Base-by-base conservation (phyloP, 192 early-diverging fungal species). In the Entophlyctis luteolus region DNA sequence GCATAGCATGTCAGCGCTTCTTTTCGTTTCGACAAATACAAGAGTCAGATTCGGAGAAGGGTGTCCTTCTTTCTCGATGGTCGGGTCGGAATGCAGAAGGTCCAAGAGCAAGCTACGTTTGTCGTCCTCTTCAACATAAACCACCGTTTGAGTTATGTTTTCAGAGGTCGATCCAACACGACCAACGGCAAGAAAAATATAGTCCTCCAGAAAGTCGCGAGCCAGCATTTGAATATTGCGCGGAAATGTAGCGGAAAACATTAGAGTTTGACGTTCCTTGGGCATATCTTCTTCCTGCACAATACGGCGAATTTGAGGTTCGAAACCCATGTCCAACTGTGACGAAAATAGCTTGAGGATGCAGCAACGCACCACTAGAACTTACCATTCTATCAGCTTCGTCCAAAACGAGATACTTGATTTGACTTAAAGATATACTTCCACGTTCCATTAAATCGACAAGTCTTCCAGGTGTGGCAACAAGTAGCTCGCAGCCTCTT, bases 201-300 rank as follows among this genome's bases (percentile, higher is more conserved):
- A 77, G 68, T 82, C 71, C 28, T 84, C 78, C 35, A 98, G 79
- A 81, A 98, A 96, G 76, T 95, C 93, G 66, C 89, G 81, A 22
- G 96, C 96, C 27, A 98, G 87, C 46, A 84, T 79, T 67, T 93
- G 95, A 62, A 98, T 96, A 49, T 88, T 79, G 31, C 82, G 87
- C 6, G 96, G 96, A 83, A 98, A 98, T 0, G 96, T 98, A n/a
- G 96, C 96, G 68, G 88, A 90, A 75, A 96, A 98, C 94, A 98
- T 96, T 54, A 96, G 86, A 5, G 95, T 98, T 59, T 93, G 92
- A 57, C 93, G 82, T 2, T 72, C 70, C 25, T 45, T n/a, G 2
- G 48, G 79, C 76, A 95, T 84, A 65, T 93, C 90, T 75, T 89
- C 86, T 68, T 81, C 70, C 68, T 72, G 74, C 23, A 98, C 90